Base-by-base conservation (phyloP, 306 rosid genomes). In the Amphicarpaea edgeworthii region DNA sequence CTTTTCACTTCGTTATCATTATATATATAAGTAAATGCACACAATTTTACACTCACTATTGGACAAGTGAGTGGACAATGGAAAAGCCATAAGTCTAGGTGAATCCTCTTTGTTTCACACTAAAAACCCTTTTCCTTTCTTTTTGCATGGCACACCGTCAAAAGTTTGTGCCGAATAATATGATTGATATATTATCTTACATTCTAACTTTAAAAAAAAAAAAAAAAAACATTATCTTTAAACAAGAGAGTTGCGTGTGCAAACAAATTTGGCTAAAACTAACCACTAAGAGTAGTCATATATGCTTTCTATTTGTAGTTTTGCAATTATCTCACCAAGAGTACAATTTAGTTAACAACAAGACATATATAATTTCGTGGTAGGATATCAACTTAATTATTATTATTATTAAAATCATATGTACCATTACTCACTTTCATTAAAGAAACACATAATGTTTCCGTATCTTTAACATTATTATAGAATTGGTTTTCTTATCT, bases 91-190 rank as follows among this genome's bases (percentile, higher is more conserved):
- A 7, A 2, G 9, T 45, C 75, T 24, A 50, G 46, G 26, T 76
- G 11, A 65, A 40, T 49, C 76, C 17, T 6, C 16, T 37, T 58
- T 63, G 57, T 45, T 60, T 77, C 7, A 47, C 30, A 59, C 70
- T 46, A 62, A 1, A 62, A 37, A n/a, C 68, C 4, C 37, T 50
- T 28, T 12, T 26, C 28, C 8, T 61, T 34, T 24, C 63, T 59
- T 67, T 62, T 62, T 71, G 73, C 81, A 47, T 53, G 85, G 83
- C 28, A 3, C 28, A 24, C 1, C 79, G 79, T 87, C 84, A 75
- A 79, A 79, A 79, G 86, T 50, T 70, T 76, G 66, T 81, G 82
- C 88, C 90, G 78, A 82, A 78, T 84, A 8, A n/a, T n/a, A n/a
- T n/a, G n/a, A n/a, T n/a, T 62, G 24, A 30, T 55, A 53, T 45